A percentile compares a stretch with the other conserved stretches of the same genome.
Evolutionary conservation across 371 early-diverging fungal species (phyloP).

Genomic region (Circinella minor): DNA sequence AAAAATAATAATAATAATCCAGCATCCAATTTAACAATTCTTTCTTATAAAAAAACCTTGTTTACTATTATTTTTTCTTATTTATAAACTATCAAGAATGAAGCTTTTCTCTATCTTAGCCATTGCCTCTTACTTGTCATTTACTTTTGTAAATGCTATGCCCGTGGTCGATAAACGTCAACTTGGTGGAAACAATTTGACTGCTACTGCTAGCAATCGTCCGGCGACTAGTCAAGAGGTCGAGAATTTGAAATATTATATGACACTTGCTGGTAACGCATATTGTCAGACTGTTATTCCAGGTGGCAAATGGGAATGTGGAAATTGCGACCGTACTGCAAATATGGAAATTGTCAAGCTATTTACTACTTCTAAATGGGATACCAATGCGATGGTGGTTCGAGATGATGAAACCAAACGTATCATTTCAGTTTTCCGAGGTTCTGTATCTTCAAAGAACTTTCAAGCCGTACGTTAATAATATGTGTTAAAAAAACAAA

Average conservation of each 20-base stretch:
- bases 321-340: constrained; percentile 15
- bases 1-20: not conserved
- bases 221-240: constrained; percentile 14
- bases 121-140: not conserved
- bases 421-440: constrained; percentile 30
- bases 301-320: constrained; percentile 18
- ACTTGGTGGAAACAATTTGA: not conserved
- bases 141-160: not conserved
- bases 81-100: not conserved
- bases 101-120: not conserved
- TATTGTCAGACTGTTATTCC: constrained; percentile 27
- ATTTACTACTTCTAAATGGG: constrained; percentile 19
- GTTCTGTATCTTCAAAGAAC: not conserved
- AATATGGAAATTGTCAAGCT: constrained; percentile 20
- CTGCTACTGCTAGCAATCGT: not conserved
- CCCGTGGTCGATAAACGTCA: not conserved
- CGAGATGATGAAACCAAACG: constrained; percentile 24
- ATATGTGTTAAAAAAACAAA: not conserved
- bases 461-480: not conserved
- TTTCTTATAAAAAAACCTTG: not conserved
- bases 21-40: not conserved
- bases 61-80: not conserved
- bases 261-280: constrained; percentile 14
- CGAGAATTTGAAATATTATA: constrained; percentile 7
- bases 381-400: constrained; percentile 25